Evolutionary conservation across 768 basidiomycete genomes (phyloP).

Genomic region (Hypholoma fasciculare): DNA sequence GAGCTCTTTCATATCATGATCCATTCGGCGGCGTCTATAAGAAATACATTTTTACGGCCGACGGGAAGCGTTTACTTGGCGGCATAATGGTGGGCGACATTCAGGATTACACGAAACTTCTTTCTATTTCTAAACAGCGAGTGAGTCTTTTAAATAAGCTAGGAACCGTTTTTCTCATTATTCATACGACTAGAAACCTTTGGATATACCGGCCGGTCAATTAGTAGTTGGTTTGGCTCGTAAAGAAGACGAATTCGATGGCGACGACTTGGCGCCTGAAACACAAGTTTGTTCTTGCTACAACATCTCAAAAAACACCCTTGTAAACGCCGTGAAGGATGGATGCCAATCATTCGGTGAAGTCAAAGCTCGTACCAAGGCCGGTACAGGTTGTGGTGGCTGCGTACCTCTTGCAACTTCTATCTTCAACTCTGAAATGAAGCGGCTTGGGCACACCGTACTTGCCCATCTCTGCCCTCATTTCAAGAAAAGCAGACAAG

Average conservation of each 20-base stretch:
- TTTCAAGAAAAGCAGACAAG: constrained; percentile 61
- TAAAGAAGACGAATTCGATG: constrained; percentile 53
- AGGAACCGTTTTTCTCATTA: neutral
- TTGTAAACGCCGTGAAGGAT: constrained; percentile 48
- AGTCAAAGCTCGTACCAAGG: constrained; percentile 68
- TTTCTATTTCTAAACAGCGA: constrained; percentile 72
- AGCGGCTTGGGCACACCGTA: constrained; percentile 59
- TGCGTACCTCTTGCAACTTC: constrained; percentile 56
- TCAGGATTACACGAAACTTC: constrained; percentile 65
- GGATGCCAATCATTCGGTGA: constrained; percentile 51
- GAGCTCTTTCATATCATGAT: constrained; percentile 68
- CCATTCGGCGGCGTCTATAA: constrained; percentile 75
- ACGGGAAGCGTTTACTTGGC: constrained; percentile 71
- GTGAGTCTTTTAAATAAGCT: constrained; percentile 23
- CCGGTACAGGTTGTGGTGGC: constrained; percentile 73
- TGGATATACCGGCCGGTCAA: constrained; percentile 64
- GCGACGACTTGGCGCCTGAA: constrained; percentile 70
- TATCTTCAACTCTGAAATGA: constrained; percentile 60
- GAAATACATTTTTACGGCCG: constrained; percentile 72
- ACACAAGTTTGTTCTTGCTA: constrained; percentile 75
- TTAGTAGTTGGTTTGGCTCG: constrained; percentile 58
- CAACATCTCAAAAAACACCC: constrained; percentile 63
- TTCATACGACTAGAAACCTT: constrained; percentile 46
- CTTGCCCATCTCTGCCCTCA: constrained; percentile 66
- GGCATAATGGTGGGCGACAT: constrained; percentile 84